A percentile compares a stretch with the other conserved stretches of the same genome.
These are phyloP conservation scores for Amphirosellinia nigrospora DNA, from an alignment of 495 filamentous ascomycete species.

Conservation along the genomic window DNA sequence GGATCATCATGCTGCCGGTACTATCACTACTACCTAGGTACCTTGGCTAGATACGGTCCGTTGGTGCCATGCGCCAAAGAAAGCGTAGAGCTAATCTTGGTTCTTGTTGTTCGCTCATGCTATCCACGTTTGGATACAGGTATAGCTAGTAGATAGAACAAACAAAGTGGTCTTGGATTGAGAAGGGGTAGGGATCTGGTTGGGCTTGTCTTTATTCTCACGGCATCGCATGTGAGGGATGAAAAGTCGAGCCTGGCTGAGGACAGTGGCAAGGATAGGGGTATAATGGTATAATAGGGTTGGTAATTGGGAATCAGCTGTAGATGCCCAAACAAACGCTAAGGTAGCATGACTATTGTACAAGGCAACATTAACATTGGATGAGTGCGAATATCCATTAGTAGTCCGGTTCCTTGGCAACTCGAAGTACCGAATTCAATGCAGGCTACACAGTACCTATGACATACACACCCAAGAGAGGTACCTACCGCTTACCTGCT, in stretches of 20 bases:
- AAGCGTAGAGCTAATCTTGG: slow-evolving; percentile 5
- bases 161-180: background rate
- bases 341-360: background rate
- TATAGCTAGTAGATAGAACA: background rate
- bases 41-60: background rate
- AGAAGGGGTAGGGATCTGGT: no score
- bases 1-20: no score
- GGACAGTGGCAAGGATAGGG: background rate
- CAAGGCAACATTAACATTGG: no score
- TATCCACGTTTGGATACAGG: background rate
- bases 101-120: background rate
- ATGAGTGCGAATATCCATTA: no score
- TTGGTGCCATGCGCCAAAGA: background rate
- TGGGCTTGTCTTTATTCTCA: background rate
- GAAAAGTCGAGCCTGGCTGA: background rate
- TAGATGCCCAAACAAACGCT: slow-evolving; percentile 16
- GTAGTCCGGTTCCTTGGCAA: no score
- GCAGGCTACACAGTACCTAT: background rate
- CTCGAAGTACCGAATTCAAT: background rate
- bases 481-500: background rate
- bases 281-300: background rate
- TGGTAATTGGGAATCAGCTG: background rate
- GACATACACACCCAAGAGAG: background rate
- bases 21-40: background rate
- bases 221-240: background rate